Conservation (phyloP, 306 rosid genomes). For the Lablab purpureus region DNA sequence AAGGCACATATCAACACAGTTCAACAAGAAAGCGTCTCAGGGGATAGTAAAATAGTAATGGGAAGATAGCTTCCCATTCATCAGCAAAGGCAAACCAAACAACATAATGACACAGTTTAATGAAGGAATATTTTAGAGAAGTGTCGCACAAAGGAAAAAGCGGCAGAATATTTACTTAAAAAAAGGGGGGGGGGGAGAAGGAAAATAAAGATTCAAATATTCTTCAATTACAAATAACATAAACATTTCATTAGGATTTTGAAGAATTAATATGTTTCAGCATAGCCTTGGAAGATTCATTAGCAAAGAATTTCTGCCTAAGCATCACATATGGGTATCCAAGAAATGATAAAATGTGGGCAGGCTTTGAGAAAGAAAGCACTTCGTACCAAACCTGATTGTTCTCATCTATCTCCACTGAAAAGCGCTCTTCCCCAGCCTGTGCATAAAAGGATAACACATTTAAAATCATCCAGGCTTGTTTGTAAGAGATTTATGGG, state of each 20-base stretch:
- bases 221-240: slow-evolving; percentile 18
- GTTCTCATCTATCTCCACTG: slow-evolving; percentile 81
- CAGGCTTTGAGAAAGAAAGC: slow-evolving; percentile 91
- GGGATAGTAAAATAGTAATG: not conserved
- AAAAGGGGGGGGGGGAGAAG: not conserved
- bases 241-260: slow-evolving; percentile 49
- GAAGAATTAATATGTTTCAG: slow-evolving; percentile 56
- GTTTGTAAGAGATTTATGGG: slow-evolving; percentile 16
- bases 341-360: slow-evolving; percentile 71
- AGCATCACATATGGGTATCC: slow-evolving; percentile 88
- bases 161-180: slow-evolving; percentile 6
- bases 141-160: slow-evolving; percentile 7
- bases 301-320: slow-evolving; percentile 84
- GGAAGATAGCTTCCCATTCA: not conserved
- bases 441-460: slow-evolving; percentile 49
- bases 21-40: not conserved
- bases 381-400: slow-evolving; percentile 96
- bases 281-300: slow-evolving; percentile 75
- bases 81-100: not conserved
- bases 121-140: slow-evolving; percentile 11
- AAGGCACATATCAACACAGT: not conserved
- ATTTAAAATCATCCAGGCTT: slow-evolving; percentile 2
- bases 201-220: slow-evolving; percentile 22
- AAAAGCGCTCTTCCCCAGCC: slow-evolving; percentile 97
- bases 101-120: slow-evolving; percentile 9